Evolutionary conservation across 164 flowering plant species (phyloP), one percentile per base, ranked within the genome.

Genomic region (Chimonanthus praecox): DNA sequence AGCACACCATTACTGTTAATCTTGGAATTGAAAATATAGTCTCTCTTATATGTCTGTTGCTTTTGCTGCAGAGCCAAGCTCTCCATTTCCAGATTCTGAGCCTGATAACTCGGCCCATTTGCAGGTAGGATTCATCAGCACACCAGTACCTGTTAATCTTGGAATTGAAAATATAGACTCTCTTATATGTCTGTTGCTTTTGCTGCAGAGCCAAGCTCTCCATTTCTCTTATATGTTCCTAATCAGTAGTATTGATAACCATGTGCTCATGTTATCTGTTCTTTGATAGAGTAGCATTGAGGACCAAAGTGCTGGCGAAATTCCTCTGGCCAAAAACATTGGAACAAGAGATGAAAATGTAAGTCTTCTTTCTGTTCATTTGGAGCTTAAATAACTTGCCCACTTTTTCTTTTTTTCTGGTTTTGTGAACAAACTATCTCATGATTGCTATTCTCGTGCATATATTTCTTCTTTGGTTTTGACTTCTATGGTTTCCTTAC

Each of bases 151-250:
- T 72, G 47, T 48, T 8, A 8, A 49, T 72, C 20, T 45, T 20
- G 18, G 33, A 33, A 33, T 33, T 33, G 64, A 13, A 8, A 51
- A 15, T 69, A n/a, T 20, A 44, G 10, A 45, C 68, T 72, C 63
- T 44, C 68, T 71, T 16, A 61, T 20, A 69, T 51, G 6, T 77
- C 43, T 62, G 33, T 47, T 74, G 15, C 73, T 73, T 75, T 20
- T 80, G 69, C 69, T 83, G 68, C 86, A 87, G 91, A 79, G 58
- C 71, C 76, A 62, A 79, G 80, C 70, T 75, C 86, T 49, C 75
- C 76, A 21, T 47, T 72, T 78, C 70, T 33, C 33, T 33, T 1
- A 33, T 33, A 50, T 51, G 63, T 44, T 66, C 45, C 45, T 4
- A 66, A 66, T 2, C 16, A 44, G 4, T 66, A 33, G 16, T 45